These are phyloP conservation scores for Smittium culicis DNA, from an alignment of 371 early-diverging fungal genomes.

Conservation along the genomic window DNA sequence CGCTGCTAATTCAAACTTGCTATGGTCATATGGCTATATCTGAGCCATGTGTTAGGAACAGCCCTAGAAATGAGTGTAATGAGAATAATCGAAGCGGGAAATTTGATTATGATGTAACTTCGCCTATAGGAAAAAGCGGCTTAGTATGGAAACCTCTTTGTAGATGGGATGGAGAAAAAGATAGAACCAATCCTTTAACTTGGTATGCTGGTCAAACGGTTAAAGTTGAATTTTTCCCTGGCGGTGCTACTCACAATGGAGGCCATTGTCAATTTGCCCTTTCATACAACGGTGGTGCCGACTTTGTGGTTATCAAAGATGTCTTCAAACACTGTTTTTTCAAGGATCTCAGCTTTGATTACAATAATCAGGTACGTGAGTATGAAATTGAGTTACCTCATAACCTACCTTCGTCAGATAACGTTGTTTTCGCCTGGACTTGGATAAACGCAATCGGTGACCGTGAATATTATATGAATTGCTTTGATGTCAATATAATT, in stretches of 20 bases:
- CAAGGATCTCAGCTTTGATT: slow-evolving; percentile 10
- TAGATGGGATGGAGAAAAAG: slow-evolving; percentile 16
- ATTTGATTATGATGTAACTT: slow-evolving; percentile 32
- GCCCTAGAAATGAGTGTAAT: slow-evolving; percentile 22
- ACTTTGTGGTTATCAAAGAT: slow-evolving; percentile 44
- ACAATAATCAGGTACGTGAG: slow-evolving; percentile 15
- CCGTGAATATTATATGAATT: slow-evolving; percentile 53
- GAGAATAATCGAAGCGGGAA: slow-evolving; percentile 29
- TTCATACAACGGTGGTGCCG: slow-evolving; percentile 44
- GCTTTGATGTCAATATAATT: slow-evolving; percentile 40
- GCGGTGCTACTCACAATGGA: neutral
- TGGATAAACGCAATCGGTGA: slow-evolving; percentile 49
- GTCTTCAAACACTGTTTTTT: slow-evolving; percentile 35
- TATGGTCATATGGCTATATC: slow-evolving; percentile 21
- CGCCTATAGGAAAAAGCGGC: slow-evolving; percentile 29
- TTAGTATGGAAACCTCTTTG: slow-evolving; percentile 25
- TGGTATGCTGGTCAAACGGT: slow-evolving; percentile 35
- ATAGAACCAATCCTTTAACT: slow-evolving; percentile 18
- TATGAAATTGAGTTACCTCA: slow-evolving; percentile 39
- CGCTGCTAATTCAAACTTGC: too few relatives aligned
- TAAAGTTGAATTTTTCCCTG: slow-evolving; percentile 21
- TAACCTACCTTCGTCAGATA: slow-evolving; percentile 34
- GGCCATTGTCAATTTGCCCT: slow-evolving; percentile 50
- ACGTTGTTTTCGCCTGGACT: slow-evolving; percentile 44
- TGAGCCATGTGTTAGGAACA: slow-evolving; percentile 22